Conservation (phyloP, 352 stramenopile species). For the Pythium folliculosum region DNA sequence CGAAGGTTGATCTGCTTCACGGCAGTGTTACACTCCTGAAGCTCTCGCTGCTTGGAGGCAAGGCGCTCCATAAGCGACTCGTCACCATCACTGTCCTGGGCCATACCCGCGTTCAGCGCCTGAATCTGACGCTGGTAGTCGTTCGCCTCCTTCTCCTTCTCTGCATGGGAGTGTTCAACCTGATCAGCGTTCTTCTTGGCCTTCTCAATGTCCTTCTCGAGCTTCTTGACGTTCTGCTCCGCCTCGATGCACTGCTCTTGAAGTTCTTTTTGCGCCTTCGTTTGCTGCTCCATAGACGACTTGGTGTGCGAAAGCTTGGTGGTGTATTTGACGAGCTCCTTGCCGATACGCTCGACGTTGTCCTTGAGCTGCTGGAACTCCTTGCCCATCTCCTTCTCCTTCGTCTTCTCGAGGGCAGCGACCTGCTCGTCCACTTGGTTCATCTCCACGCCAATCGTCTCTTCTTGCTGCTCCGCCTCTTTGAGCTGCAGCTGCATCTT, state of each 20-base stretch:
- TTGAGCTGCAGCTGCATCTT: constrained; percentile 89
- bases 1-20: constrained; percentile 94
- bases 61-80: constrained; percentile 79
- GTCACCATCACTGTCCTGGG: constrained; percentile 69
- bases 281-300: constrained; percentile 66
- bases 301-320: constrained; percentile 82
- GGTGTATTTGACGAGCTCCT: constrained; percentile 83
- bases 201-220: constrained; percentile 84
- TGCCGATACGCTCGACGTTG: constrained; percentile 76
- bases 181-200: constrained; percentile 63
- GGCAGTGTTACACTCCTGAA: constrained; percentile 76
- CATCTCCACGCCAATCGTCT: constrained; percentile 69
- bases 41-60: constrained; percentile 73
- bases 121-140: constrained; percentile 86
- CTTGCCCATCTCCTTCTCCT: constrained; percentile 85
- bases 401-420: constrained; percentile 58
- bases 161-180: constrained; percentile 44
- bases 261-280: constrained; percentile 59
- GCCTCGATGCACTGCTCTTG: constrained; percentile 78
- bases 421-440: constrained; percentile 73
- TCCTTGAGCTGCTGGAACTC: constrained; percentile 84
- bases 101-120: constrained; percentile 84
- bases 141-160: constrained; percentile 66
- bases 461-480: constrained; percentile 63
- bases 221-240: constrained; percentile 70